Percentiles rank a stretch among this genome's conserved stretches.
Evolutionary conservation across 257 asterid genomes (phyloP).

Genomic region (Cordia subcordata): DNA sequence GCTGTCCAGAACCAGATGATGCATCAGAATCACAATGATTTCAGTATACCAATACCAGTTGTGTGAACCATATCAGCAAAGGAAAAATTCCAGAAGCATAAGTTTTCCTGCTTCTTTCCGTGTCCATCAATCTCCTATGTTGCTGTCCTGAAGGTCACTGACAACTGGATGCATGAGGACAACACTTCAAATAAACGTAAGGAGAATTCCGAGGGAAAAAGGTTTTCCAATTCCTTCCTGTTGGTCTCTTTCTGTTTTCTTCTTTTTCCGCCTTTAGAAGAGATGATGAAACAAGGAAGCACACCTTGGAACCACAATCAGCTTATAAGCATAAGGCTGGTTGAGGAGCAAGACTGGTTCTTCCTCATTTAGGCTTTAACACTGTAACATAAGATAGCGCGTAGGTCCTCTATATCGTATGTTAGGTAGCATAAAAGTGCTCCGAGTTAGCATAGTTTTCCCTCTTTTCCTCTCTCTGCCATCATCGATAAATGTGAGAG

Average conservation of each 20-base stretch:
- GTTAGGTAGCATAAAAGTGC: background rate
- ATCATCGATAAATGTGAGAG: background rate
- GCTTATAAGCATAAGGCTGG: conserved; percentile 15
- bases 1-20: conserved; percentile 42
- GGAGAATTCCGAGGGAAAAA: background rate
- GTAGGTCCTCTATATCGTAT: background rate
- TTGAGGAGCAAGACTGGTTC: conserved; percentile 25
- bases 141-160: background rate
- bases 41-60: conserved; percentile 11
- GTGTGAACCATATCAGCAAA: conserved; percentile 7
- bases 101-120: background rate
- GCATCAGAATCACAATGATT: conserved; percentile 13
- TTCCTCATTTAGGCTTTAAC: conserved; percentile 8
- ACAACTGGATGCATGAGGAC: background rate
- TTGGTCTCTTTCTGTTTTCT: background rate
- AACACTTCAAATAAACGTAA: background rate
- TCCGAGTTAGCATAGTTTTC: background rate
- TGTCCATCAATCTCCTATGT: background rate
- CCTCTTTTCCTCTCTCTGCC: background rate
- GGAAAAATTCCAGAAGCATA: background rate
- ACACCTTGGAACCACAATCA: conserved; percentile 27
- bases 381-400: conserved; percentile 17
- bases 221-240: background rate
- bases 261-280: background rate
- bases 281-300: conserved; percentile 17